Conservation (phyloP, 768 basidiomycete genomes). For the Pholiota conissans region DNA sequence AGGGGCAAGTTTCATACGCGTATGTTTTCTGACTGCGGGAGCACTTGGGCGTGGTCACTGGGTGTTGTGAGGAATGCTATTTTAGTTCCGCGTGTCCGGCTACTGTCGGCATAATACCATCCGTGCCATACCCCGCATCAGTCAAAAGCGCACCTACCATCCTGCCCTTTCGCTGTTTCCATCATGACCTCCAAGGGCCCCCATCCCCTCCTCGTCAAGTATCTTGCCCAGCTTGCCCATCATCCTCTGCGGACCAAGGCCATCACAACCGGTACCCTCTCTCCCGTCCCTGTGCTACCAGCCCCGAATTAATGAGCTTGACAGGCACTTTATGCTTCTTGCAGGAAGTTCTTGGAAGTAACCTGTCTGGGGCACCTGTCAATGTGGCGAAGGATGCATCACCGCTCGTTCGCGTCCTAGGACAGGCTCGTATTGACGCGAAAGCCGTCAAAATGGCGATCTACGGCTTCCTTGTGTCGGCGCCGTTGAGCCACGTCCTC, state of each 20-base stretch:
- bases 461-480: constrained; percentile 83
- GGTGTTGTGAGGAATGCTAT: not conserved
- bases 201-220: constrained; percentile 61
- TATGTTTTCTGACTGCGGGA: not conserved
- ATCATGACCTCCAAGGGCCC: constrained; percentile 37
- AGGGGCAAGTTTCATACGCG: not conserved
- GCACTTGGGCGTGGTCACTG: not conserved
- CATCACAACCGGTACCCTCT: constrained; percentile 59
- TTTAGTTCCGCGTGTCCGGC: constrained; percentile 12
- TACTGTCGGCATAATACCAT: constrained; percentile 11
- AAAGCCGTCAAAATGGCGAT: constrained; percentile 83
- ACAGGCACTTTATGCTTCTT: constrained; percentile 57
- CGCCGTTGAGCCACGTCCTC: constrained; percentile 77
- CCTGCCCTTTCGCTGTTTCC: constrained; percentile 2
- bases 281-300: not conserved
- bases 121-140: constrained; percentile 16
- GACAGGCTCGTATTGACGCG: constrained; percentile 56
- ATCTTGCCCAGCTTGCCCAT: constrained; percentile 63
- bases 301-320: not conserved
- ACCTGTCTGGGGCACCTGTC: constrained; percentile 62
- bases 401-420: constrained; percentile 49
- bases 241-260: constrained; percentile 83
- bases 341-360: constrained; percentile 81
- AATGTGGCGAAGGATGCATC: constrained; percentile 56
- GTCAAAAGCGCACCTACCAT: constrained; percentile 12